Percentiles rank a stretch among this genome's conserved stretches.
Evolutionary conservation across 2,329 filamentous ascomycete genomes (phyloP).

Genomic region (Drechmeria coniospora): DNA sequence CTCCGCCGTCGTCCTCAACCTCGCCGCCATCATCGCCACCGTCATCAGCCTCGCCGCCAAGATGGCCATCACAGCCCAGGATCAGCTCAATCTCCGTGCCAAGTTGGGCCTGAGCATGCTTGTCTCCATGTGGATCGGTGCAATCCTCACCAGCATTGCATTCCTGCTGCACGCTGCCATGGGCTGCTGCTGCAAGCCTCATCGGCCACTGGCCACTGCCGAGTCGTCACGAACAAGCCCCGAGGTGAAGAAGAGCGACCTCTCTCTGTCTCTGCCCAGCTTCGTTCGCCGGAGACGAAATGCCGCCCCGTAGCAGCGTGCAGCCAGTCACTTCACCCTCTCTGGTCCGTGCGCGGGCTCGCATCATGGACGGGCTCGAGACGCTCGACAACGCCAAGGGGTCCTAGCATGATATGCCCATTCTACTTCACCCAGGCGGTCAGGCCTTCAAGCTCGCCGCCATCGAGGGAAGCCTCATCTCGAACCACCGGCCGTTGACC

Average conservation of each 20-base stretch:
- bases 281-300: conserved; percentile 17
- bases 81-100: conserved; percentile 61
- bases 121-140: conserved; percentile 78
- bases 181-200: conserved; percentile 54
- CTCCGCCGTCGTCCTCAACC: conserved; percentile 49
- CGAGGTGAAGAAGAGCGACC: conserved; percentile 10
- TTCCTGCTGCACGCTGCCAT: conserved; percentile 61
- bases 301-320: no score
- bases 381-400: no score
- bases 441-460: no score
- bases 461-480: no score
- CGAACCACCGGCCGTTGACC: no score
- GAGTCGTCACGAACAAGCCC: conserved; percentile 4
- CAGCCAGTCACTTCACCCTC: no score
- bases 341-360: no score
- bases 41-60: conserved; percentile 73
- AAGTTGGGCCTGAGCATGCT: conserved; percentile 61
- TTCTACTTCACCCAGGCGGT: no score
- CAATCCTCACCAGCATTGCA: conserved; percentile 48
- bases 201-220: conserved; percentile 5
- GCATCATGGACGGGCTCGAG: no score
- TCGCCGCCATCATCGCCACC: conserved; percentile 61
- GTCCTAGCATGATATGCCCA: no score
- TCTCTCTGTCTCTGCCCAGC: conserved; percentile 9
- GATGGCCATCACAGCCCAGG: conserved; percentile 55